phyloP scores from a whole-genome alignment of 2,329 filamentous ascomycete genomes.

The Tolypocladium tundrense region DNA sequence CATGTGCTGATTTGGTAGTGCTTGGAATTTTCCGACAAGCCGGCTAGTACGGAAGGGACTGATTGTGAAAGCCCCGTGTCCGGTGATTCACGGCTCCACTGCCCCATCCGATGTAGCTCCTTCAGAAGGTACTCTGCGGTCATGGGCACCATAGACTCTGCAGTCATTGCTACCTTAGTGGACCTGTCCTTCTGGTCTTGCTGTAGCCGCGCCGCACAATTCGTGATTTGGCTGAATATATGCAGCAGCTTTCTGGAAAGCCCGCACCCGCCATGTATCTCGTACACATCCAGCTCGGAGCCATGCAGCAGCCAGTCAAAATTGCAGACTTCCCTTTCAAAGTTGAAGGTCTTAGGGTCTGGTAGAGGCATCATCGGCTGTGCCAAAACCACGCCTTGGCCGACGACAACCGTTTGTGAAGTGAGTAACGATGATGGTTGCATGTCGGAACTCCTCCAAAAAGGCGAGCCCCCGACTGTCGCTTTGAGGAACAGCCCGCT shows the following conservation, averaged over 20 bases:
- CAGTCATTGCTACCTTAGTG: no score
- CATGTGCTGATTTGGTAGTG: conserved; percentile 14
- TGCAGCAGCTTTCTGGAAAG: conserved; percentile 29
- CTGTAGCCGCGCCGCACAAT: conserved; percentile 21
- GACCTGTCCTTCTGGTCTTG: no score
- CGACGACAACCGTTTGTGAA: conserved; percentile 28
- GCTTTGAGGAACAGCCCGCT: conserved; percentile 22
- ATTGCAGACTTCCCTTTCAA: conserved; percentile 15
- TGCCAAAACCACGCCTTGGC: conserved; percentile 26
- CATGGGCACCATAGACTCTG: conserved; percentile 19
- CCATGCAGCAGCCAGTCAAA: conserved; percentile 30
- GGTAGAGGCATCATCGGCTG: conserved; percentile 26
- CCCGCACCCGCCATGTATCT: conserved; percentile 30
- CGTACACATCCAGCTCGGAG: conserved; percentile 19
- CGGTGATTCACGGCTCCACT: conserved; percentile 22
- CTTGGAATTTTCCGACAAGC: conserved; percentile 14
- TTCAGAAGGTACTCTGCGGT: conserved; percentile 15
- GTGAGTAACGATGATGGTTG: conserved; percentile 22
- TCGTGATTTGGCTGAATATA: conserved; percentile 25
- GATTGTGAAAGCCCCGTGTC: conserved; percentile 9
- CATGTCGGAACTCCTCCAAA: conserved; percentile 21
- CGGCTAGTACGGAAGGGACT: conserved; percentile 12
- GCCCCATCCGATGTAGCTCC: conserved; percentile 19
- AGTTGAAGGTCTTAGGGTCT: conserved; percentile 14
- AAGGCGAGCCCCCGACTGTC: conserved; percentile 24